These are phyloP conservation scores for Crithidia mellificae DNA, from an alignment of 208 protist genomes.

Conservation along the genomic window DNA sequence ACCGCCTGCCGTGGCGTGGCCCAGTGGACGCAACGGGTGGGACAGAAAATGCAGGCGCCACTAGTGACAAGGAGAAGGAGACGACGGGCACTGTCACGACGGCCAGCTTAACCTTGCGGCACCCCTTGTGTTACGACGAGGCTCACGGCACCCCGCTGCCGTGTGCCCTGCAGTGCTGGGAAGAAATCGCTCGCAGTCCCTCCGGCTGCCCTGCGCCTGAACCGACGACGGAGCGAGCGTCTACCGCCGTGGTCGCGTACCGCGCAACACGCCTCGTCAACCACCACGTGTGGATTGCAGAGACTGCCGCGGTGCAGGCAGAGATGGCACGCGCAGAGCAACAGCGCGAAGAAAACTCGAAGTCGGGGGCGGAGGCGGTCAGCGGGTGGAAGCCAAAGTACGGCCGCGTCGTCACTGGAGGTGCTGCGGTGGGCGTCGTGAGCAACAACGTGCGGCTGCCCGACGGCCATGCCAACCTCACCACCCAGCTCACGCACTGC, in stretches of 20 bases:
- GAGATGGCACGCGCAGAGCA: constrained; percentile 28
- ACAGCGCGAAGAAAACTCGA: background rate
- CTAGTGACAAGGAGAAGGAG: background rate
- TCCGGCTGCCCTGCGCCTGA: background rate
- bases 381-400: constrained; percentile 80
- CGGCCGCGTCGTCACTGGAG: constrained; percentile 43
- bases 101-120: constrained; percentile 7
- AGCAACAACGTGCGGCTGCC: constrained; percentile 44
- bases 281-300: constrained; percentile 60
- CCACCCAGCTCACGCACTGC: constrained; percentile 34
- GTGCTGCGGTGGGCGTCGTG: constrained; percentile 61
- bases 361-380: background rate
- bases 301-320: constrained; percentile 26
- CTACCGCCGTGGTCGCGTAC: constrained; percentile 39
- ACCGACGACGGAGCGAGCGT: constrained; percentile 5
- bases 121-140: constrained; percentile 67
- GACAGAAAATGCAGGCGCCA: background rate
- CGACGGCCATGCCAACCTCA: constrained; percentile 6
- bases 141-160: constrained; percentile 20
- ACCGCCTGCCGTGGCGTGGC: constrained; percentile 55
- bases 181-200: background rate
- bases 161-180: constrained; percentile 29
- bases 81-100: background rate
- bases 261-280: constrained; percentile 60
- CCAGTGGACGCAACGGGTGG: constrained; percentile 1